Base-by-base conservation (phyloP, 306 rosid species). In the Neltuma alba region DNA sequence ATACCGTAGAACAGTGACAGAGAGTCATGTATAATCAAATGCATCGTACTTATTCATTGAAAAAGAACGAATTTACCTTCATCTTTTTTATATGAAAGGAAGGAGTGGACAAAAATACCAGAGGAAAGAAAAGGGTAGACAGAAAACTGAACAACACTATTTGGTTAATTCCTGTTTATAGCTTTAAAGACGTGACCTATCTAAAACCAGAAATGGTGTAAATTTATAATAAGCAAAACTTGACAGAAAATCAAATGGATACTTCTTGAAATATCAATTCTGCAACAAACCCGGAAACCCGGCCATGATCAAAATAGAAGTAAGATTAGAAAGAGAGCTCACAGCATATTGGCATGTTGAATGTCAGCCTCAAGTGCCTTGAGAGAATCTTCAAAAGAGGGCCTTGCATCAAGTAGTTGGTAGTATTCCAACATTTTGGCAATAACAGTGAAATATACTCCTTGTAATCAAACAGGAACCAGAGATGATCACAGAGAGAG, bases 281-380 rank as follows among this genome's bases (percentile, higher is more conserved):
- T 28, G n/a, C 28, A 41, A n/a, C 16, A 4, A 67, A 67, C 31
- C 28, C 50, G 7, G 50, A 21, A n/a, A 20, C 31, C 50, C 72
- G 38, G 5, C 33, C 2, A 38, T 21, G n/a, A 42, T 45, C 73
- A 68, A 68, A 68, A 28, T 13, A 68, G 54, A 28, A 41, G 41
- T 14, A 68, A 25, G 21, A 41, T 11, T 68, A 41, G 54, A 37
- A 27, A 81, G 62, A 54, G 52, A 68, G 79, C 93, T 89, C 64
- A 93, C 98, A 93, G 83, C 80, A 83, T 61, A 85, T 93, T 93
- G 68, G 98, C 98, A 77, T 89, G 93, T 37, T 89, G 89, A 62
- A 93, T 85, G 80, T 93, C 98, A 83, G 89, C 86, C 82, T 93
- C 93, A 27, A 93, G 87, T 72, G 84, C 87, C 88, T 88, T 87